Percentiles rank a stretch among this genome's conserved stretches.
Conservation (phyloP, 768 basidiomycete genomes). For the Hygrocybe coccinea region DNA sequence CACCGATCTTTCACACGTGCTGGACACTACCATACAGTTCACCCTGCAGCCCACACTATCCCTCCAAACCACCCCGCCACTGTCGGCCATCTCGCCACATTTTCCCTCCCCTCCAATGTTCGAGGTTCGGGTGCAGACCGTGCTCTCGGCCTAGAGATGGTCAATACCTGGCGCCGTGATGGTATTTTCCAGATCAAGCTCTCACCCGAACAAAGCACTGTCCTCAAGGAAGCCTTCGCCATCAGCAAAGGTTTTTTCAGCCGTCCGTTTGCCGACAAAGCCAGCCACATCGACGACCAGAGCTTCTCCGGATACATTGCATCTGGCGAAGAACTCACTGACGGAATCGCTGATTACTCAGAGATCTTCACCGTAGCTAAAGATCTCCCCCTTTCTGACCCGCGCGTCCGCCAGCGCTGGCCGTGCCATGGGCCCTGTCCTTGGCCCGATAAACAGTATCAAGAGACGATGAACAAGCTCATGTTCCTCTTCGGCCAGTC, state of each 20-base stretch:
- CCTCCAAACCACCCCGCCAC: slow-evolving; percentile 7
- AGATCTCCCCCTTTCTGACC: slow-evolving; percentile 5
- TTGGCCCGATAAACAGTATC: slow-evolving; percentile 4
- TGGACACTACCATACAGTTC: neutral
- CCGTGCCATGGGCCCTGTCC: slow-evolving; percentile 9
- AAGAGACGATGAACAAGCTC: neutral
- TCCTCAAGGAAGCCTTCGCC: neutral
- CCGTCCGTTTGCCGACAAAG: slow-evolving; percentile 1
- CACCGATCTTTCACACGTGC: too few relatives aligned
- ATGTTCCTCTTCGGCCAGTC: slow-evolving; percentile 2
- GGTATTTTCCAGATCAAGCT: slow-evolving; percentile 8
- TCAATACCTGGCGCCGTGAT: slow-evolving; percentile 5
- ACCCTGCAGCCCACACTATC: slow-evolving; percentile 2
- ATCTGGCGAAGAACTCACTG: slow-evolving; percentile 8
- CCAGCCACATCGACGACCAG: slow-evolving; percentile 8
- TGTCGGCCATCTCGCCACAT: slow-evolving; percentile 3
- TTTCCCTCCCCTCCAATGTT: neutral
- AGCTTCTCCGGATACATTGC: slow-evolving; percentile 9
- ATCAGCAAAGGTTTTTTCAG: slow-evolving; percentile 1
- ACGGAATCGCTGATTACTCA: slow-evolving; percentile 8
- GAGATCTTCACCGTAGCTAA: slow-evolving; percentile 9
- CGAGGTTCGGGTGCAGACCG: neutral
- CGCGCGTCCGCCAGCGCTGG: slow-evolving; percentile 3
- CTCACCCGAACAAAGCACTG: neutral
- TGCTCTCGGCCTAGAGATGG: slow-evolving; percentile 1